phyloP scores from a whole-genome alignment of 2,329 filamentous ascomycete genomes.

The Exophiala phaeomuriformis region DNA sequence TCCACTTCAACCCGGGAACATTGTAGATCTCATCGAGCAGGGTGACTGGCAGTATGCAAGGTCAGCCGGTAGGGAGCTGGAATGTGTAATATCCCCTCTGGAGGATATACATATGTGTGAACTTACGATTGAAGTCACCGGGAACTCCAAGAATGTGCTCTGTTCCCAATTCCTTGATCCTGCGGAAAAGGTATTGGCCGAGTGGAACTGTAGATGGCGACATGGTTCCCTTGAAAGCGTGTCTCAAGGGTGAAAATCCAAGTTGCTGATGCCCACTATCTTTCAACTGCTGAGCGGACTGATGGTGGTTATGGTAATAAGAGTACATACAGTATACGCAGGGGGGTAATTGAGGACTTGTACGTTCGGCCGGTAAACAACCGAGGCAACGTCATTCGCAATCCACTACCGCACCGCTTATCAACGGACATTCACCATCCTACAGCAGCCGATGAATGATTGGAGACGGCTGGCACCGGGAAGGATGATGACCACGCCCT shows the following conservation, averaged over 20 bases:
- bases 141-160: conserved; percentile 46
- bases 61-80: background rate
- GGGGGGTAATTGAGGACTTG: background rate
- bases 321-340: too few relatives aligned
- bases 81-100: too few relatives aligned
- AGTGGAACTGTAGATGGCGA: conserved; percentile 23
- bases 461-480: too few relatives aligned
- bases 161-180: conserved; percentile 44
- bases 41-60: conserved; percentile 25
- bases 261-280: background rate
- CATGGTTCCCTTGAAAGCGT: conserved; percentile 7
- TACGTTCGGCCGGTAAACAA: background rate
- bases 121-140: conserved; percentile 34
- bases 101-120: too few relatives aligned
- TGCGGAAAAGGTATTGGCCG: conserved; percentile 43
- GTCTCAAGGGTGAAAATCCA: background rate
- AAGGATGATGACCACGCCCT: too few relatives aligned
- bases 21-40: conserved; percentile 49
- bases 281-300: too few relatives aligned
- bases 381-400: background rate
- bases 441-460: background rate
- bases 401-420: background rate
- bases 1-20: conserved; percentile 33
- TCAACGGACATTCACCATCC: background rate
- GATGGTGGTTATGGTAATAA: too few relatives aligned